Conservation (phyloP, 371 early-diverging fungal species). For the Syncephalastrum monosporum region DNA sequence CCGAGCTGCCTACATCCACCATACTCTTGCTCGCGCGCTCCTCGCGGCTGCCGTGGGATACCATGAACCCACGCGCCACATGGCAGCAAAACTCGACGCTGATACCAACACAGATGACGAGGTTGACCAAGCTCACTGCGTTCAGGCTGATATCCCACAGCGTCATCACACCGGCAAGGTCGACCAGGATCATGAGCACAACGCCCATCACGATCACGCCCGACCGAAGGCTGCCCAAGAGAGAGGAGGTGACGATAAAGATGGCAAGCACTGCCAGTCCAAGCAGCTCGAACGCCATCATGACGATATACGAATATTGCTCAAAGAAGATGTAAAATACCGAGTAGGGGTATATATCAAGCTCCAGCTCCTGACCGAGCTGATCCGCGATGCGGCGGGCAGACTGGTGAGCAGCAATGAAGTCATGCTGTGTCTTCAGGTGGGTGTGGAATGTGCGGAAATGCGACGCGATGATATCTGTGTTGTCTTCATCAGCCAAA, state of each 20-base stretch:
- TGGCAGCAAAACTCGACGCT: slow-evolving; percentile 80
- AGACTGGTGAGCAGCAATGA: slow-evolving; percentile 63
- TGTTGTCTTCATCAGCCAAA: slow-evolving; percentile 21
- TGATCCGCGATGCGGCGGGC: slow-evolving; percentile 66
- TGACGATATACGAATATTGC: slow-evolving; percentile 66
- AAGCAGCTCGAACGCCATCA: slow-evolving; percentile 57
- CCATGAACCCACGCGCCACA: slow-evolving; percentile 65
- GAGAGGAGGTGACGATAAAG: slow-evolving; percentile 54
- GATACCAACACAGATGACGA: slow-evolving; percentile 77
- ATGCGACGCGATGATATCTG: slow-evolving; percentile 55
- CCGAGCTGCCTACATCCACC: slow-evolving; percentile 71
- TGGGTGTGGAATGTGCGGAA: slow-evolving; percentile 73
- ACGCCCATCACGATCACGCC: slow-evolving; percentile 61
- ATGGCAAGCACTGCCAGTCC: slow-evolving; percentile 58
- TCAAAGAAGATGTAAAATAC: slow-evolving; percentile 79
- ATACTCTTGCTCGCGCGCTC: slow-evolving; percentile 54
- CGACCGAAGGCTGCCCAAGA: slow-evolving; percentile 58
- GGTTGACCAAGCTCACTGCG: slow-evolving; percentile 74
- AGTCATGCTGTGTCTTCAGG: slow-evolving; percentile 62
- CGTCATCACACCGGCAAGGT: slow-evolving; percentile 69
- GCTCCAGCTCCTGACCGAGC: slow-evolving; percentile 43
- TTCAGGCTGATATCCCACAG: slow-evolving; percentile 68
- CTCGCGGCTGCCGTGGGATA: slow-evolving; percentile 42
- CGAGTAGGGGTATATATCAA: slow-evolving; percentile 70
- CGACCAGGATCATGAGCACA: slow-evolving; percentile 64